Base-by-base conservation (phyloP, 306 rosid genomes). In the Inga leiocalycina region DNA sequence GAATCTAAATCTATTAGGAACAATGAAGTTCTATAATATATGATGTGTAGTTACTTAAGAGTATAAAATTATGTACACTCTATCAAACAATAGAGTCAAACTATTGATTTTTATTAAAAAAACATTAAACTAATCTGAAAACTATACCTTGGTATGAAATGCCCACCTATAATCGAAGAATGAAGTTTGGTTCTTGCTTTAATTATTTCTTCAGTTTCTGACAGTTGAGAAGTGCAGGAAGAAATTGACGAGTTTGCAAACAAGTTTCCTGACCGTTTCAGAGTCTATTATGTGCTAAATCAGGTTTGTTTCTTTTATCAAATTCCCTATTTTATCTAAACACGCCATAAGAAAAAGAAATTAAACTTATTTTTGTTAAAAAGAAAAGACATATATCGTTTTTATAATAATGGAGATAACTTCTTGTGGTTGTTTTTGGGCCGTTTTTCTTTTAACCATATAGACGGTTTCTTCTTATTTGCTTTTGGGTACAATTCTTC, bases 221-320 rank as follows among this genome's bases (percentile, higher is more conserved):
- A 68, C 11, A 51, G 0, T 4, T 41, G 66, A 0, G 79, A 22
- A 43, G 3, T 80, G 83, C 90, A 87, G 92, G 81, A 87, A 78
- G 92, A 89, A 79, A 65, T 89, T 56, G 92, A 87, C 35, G 30
- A 12, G 35, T 85, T 83, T 35, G 89, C 89, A 1, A 52, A 22
- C 59, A 71, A 32, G 10, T 85, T 37, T 69, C 81, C 90, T 37
- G 61, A 56, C 16, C 82, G 81, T 65, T 87, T 89, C 85, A 68
- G 75, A 74, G 85, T 85, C 71, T 85, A 80, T n/a, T 70, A 87
- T 81, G 92, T 89, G 67, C 79, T 89, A 46, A 85, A 71, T 32
- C 79, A 87, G 92, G 92, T 89, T 76, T 2, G 87, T 77, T 49
- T 39, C 52, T 77, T 20, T 32, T 75, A 22, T 57, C 22, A 2